Evolutionary conservation across 371 early-diverging fungal genomes (phyloP).

Genomic region (Polyrhizophydium stewartii): DNA sequence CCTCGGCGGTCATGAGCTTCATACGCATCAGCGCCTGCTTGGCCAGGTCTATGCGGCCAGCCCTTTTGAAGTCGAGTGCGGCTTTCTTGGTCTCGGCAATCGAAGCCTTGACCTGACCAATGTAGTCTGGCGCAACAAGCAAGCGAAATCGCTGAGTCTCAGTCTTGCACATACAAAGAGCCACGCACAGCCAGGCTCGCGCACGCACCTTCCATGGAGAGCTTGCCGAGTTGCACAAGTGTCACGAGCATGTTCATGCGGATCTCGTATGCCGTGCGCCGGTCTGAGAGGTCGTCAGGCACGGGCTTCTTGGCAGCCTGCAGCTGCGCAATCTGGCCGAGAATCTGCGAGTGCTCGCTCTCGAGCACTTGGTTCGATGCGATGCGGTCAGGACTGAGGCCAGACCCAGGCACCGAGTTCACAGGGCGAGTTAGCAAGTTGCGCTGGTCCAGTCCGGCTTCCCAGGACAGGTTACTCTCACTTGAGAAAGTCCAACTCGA

Average conservation of each 20-base stretch:
- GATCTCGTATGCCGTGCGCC: slow-evolving; percentile 64
- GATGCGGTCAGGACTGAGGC: slow-evolving; percentile 60
- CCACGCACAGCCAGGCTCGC: not conserved
- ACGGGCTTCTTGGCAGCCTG: slow-evolving; percentile 34
- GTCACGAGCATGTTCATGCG: slow-evolving; percentile 79
- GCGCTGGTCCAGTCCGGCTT: not conserved
- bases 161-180: not conserved
- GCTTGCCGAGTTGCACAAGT: slow-evolving; percentile 66
- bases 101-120: slow-evolving; percentile 50
- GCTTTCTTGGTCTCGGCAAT: slow-evolving; percentile 62
- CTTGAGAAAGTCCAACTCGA: slow-evolving; percentile 31
- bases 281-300: slow-evolving; percentile 60
- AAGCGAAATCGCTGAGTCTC: too few relatives aligned
- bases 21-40: slow-evolving; percentile 61
- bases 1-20: slow-evolving; percentile 76
- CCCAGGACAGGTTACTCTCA: slow-evolving; percentile 7
- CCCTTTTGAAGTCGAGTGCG: slow-evolving; percentile 66
- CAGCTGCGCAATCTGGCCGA: slow-evolving; percentile 45
- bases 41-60: slow-evolving; percentile 61
- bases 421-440: too few relatives aligned
- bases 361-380: slow-evolving; percentile 77
- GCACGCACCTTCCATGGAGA: slow-evolving; percentile 63
- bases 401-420: too few relatives aligned
- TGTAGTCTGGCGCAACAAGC: slow-evolving; percentile 12
- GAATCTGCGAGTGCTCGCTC: slow-evolving; percentile 54